Evolutionary conservation across 768 basidiomycete genomes (phyloP).

Genomic region (Tylopilus plumbeoviolaceoides): DNA sequence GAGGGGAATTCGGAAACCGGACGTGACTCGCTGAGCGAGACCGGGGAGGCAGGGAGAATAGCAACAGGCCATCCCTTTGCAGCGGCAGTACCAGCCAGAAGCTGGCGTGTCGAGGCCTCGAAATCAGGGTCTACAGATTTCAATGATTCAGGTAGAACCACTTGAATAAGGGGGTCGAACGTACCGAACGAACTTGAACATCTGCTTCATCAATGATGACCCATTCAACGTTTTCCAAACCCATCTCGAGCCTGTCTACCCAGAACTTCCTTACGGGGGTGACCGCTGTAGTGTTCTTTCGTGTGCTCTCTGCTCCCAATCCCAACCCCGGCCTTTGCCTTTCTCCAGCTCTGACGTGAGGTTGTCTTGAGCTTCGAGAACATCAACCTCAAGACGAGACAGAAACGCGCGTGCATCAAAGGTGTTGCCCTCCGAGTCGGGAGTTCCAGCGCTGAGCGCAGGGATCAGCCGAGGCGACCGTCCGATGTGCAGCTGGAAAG

Average conservation of each 20-base stretch:
- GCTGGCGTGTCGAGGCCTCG: constrained; percentile 60
- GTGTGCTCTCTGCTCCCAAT: constrained; percentile 34
- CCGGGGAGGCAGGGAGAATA: constrained; percentile 15
- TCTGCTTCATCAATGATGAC: constrained; percentile 91
- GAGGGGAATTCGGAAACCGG: constrained; percentile 8
- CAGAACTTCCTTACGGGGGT: constrained; percentile 31
- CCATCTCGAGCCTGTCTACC: constrained; percentile 53
- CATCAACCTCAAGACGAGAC: no score
- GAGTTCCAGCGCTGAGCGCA: no score
- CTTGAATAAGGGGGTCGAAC: constrained; percentile 15
- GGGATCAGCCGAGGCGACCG: no score
- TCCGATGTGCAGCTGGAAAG: no score
- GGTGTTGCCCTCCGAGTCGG: no score
- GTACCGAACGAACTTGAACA: constrained; percentile 79
- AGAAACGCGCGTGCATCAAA: no score
- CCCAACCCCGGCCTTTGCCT: constrained; percentile 55
- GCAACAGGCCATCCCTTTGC: constrained; percentile 42
- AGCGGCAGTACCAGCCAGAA: constrained; percentile 67
- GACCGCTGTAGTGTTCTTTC: constrained; percentile 19
- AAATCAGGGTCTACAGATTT: constrained; percentile 77
- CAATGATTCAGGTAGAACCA: background rate
- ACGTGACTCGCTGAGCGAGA: constrained; percentile 12
- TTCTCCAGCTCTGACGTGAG: constrained; percentile 58
- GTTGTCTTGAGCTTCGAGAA: no score
- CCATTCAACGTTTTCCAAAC: constrained; percentile 76